A percentile compares a stretch with the other conserved stretches of the same genome.
These are phyloP conservation scores for Tetradesmus obliquus DNA, from an alignment of 139 green algal genomes.

Conservation along the genomic window DNA sequence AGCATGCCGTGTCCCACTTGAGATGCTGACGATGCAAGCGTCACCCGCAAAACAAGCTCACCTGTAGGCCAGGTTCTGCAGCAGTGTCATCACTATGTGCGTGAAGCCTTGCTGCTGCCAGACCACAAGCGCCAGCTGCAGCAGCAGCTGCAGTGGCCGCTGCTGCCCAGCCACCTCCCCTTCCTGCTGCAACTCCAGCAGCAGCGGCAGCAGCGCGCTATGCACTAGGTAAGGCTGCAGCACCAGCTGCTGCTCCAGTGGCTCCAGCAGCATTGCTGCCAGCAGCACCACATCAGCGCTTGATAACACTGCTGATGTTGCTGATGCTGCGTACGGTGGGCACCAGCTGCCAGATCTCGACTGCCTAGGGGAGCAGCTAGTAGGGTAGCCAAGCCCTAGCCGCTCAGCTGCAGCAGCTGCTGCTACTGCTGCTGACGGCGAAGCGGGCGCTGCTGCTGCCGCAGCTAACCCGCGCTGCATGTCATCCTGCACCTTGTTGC, in stretches of 20 bases:
- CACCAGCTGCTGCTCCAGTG: conserved; percentile 37
- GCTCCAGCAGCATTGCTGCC: conserved; percentile 8
- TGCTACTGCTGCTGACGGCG: conserved; percentile 21
- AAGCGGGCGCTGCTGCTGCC: background rate
- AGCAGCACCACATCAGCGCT: conserved; percentile 29
- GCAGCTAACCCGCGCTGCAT: background rate
- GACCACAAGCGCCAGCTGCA: conserved; percentile 23
- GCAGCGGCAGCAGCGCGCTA: conserved; percentile 25
- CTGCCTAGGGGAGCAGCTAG: background rate
- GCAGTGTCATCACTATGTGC: background rate
- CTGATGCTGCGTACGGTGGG: conserved; percentile 22
- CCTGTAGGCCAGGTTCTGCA: conserved; percentile 35
- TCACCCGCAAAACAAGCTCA: background rate
- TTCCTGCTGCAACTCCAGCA: conserved; percentile 12
- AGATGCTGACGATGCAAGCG: too few species aligned
- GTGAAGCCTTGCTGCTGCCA: conserved; percentile 11
- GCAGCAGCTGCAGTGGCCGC: conserved; percentile 15
- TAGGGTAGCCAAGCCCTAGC: background rate
- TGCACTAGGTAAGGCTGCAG: conserved; percentile 24
- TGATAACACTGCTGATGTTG: background rate
- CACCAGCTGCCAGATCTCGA: conserved; percentile 28
- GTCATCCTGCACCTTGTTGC: background rate
- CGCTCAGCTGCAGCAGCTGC: background rate
- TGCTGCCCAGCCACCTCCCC: background rate
- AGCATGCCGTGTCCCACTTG: too few species aligned